Conservation (phyloP, 805 yeast genomes). For the Myxozyma geophila region DNA sequence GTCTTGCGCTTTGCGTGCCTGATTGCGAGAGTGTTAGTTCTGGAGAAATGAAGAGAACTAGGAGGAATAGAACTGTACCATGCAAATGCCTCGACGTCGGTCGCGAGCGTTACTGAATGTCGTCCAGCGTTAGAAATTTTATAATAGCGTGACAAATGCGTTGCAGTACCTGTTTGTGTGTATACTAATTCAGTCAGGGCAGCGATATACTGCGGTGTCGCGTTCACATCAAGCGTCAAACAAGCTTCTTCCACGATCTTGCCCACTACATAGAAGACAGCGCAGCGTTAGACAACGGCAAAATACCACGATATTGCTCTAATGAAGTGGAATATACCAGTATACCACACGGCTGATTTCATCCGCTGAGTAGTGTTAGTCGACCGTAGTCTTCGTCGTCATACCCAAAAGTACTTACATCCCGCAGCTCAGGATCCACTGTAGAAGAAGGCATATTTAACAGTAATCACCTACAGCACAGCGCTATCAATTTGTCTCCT, state of each 20-base stretch:
- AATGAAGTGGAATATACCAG: constrained; percentile 19
- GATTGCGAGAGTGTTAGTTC: neutral
- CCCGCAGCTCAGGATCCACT: constrained; percentile 8
- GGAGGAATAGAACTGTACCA: constrained; percentile 17
- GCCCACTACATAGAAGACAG: constrained; percentile 31
- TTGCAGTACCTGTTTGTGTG: constrained; percentile 39
- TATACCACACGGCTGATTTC: constrained; percentile 43
- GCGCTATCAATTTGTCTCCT: neutral
- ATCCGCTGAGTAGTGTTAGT: constrained; percentile 24
- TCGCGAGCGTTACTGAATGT: constrained; percentile 38
- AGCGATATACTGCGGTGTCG: constrained; percentile 44
- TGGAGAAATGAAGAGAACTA: constrained; percentile 17
- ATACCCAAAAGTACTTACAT: neutral
- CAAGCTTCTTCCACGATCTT: constrained; percentile 43
- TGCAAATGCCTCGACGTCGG: constrained; percentile 43
- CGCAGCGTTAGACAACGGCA: neutral
- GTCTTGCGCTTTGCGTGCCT: constrained; percentile 44
- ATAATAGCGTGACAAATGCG: neutral
- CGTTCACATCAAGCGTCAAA: constrained; percentile 33
- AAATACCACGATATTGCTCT: neutral
- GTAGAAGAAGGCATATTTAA: constrained; percentile 3
- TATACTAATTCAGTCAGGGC: constrained; percentile 44
- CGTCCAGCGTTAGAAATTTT: neutral
- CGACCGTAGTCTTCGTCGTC: neutral
- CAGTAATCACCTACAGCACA: neutral